Evolutionary conservation across 2,329 filamentous ascomycete genomes (phyloP).

Genomic region (Raffaelea arxii): DNA sequence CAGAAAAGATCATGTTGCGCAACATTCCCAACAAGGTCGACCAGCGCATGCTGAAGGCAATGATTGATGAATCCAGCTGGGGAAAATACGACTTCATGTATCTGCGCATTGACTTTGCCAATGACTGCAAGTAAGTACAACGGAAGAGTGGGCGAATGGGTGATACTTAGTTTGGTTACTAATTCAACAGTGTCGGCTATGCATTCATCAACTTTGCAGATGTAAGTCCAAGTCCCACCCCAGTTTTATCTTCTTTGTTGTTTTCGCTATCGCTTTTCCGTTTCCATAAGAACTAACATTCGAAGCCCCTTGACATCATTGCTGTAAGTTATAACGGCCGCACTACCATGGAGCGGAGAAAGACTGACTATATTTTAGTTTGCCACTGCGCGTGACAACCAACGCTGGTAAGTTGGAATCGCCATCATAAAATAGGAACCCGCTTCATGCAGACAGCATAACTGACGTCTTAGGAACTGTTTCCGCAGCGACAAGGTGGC

Average conservation of each 20-base stretch:
- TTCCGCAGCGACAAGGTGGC: conserved; percentile 78
- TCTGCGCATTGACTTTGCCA: conserved; percentile 77
- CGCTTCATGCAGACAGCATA: not conserved
- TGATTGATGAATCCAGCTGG: conserved; percentile 68
- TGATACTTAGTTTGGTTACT: not conserved
- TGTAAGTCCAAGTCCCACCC: conserved; percentile 35
- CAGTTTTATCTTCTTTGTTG: not conserved
- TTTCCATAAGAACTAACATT: conserved; percentile 6
- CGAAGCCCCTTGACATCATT: conserved; percentile 62
- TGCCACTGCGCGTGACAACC: conserved; percentile 58
- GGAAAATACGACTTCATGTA: conserved; percentile 95
- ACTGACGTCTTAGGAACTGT: conserved; percentile 49
- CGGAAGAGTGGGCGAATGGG: too few species aligned
- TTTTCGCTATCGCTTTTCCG: too few species aligned
- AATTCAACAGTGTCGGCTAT: conserved; percentile 69
- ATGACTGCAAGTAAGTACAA: conserved; percentile 65
- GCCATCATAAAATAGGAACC: not conserved
- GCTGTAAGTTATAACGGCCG: conserved; percentile 47
- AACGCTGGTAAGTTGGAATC: conserved; percentile 48
- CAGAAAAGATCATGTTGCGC: conserved; percentile 71
- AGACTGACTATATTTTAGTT: conserved; percentile 58
- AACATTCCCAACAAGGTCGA: conserved; percentile 91
- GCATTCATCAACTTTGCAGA: conserved; percentile 93
- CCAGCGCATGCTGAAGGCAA: conserved; percentile 63
- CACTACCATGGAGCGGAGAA: too few species aligned